Base-by-base conservation (phyloP, 2,329 filamentous ascomycete genomes). In the Zasmidium cellare region DNA sequence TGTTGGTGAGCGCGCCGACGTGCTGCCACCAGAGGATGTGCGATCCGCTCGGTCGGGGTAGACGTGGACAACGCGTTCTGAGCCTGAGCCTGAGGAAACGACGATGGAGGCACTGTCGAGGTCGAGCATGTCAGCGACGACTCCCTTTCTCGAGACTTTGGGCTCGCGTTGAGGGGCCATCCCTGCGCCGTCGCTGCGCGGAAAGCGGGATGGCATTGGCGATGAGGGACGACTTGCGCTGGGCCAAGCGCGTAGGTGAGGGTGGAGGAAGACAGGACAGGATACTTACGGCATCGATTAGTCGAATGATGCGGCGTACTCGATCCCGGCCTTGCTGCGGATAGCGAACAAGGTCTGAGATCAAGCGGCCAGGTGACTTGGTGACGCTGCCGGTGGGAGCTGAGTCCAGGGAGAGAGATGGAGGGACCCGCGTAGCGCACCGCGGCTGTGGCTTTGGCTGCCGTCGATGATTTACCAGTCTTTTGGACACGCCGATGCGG, bases 21-120 rank as follows among this genome's bases (percentile, higher is more conserved):
- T 61, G 61, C 69, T 71, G 51, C 69, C 61, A 50, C 67, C 62
- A n/a, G 69, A 69, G 2, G 68, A 69, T 35, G 59, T 63, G 35
- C 62, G 61, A 53, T 66, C 59, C 44, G 56, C 55, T 31, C 44
- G 38, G 56, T 52, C 53, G 2, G 65, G 60, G 46, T 65, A 66
- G 14, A 68, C 63, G 60, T 66, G 58, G 23, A 68, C 64, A 35
- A 69, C 57, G 22, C 64, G 58, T 56, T 69, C 66, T 20, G 58
- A 56, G 50, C 62, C 64, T 41, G 35, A 48, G 58, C 62, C 61
- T 49, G 61, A 61, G 55, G 56, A 53, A 51, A 65, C 56, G 54
- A 60, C 60, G 59, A 67, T 61, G 50, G 61, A 60, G 57, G 60
- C 55, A 57, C 62, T 67, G 56, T 58, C 35, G 35, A 41, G 35